phyloP scores from a whole-genome alignment of 208 protist species.

The Trypanosoma caninum region DNA sequence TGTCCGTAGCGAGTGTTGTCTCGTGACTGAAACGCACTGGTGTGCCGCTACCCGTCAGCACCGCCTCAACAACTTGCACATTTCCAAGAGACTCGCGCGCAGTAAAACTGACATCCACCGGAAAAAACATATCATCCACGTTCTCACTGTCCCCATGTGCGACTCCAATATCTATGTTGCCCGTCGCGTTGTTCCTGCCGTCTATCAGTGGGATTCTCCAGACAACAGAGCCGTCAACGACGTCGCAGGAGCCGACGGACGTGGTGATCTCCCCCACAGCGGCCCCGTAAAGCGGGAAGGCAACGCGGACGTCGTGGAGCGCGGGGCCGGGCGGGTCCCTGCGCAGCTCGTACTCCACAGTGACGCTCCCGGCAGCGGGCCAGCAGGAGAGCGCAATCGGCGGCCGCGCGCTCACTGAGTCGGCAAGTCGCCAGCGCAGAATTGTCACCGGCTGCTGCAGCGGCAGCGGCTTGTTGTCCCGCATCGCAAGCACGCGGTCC shows the following conservation, averaged over 20 bases:
- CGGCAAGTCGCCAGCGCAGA: constrained; percentile 57
- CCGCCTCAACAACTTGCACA: constrained; percentile 58
- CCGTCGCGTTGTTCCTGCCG: constrained; percentile 35
- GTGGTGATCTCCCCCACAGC: constrained; percentile 25
- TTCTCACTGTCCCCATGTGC: constrained; percentile 16
- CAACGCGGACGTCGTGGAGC: constrained; percentile 51
- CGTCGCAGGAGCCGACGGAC: constrained; percentile 41
- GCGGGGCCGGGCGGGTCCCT: constrained; percentile 25
- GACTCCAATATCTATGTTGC: constrained; percentile 70
- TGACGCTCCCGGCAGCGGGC: constrained; percentile 62
- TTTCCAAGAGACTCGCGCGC: constrained; percentile 36
- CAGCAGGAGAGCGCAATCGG: constrained; percentile 83
- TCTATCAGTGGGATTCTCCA: constrained; percentile 71
- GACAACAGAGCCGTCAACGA: constrained; percentile 24
- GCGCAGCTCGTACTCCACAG: constrained; percentile 80
- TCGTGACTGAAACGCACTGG: constrained; percentile 66
- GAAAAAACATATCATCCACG: constrained; percentile 63
- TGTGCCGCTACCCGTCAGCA: constrained; percentile 48
- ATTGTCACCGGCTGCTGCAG: constrained; percentile 78
- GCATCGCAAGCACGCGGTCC: constrained; percentile 75
- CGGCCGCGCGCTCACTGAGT: constrained; percentile 23
- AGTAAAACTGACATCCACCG: constrained; percentile 54
- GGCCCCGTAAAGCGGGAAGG: constrained; percentile 60
- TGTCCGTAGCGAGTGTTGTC: constrained; percentile 41
- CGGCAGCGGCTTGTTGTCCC: constrained; percentile 72